Evolutionary conservation across 352 stramenopile species (phyloP).

Genomic region (Blastocystis sp.): DNA sequence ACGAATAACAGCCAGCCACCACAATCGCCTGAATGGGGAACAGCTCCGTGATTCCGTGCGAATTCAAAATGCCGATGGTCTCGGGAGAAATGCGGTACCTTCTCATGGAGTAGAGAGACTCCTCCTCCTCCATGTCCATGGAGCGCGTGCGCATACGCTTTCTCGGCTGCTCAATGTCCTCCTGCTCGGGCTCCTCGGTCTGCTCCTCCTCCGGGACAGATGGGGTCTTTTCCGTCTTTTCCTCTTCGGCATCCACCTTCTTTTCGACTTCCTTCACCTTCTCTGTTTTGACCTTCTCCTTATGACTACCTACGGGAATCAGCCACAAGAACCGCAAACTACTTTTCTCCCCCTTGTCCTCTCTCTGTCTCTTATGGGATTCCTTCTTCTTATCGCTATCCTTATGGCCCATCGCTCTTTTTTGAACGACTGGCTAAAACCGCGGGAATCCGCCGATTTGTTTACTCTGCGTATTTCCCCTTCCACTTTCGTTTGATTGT

Average conservation of each 20-base stretch:
- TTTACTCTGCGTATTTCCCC: too few relatives aligned
- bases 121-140: slow-evolving; percentile 62
- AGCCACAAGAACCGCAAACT: background rate
- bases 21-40: slow-evolving; percentile 82
- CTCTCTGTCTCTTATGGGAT: slow-evolving; percentile 57
- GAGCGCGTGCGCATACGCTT: slow-evolving; percentile 68
- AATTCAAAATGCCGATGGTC: slow-evolving; percentile 67
- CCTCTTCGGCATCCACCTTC: background rate
- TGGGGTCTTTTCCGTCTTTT: background rate
- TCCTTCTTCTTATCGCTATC: slow-evolving; percentile 20
- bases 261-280: background rate
- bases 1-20: background rate
- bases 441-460: background rate
- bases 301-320: background rate
- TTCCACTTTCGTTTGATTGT: too few relatives aligned
- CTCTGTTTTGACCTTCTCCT: background rate
- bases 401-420: slow-evolving; percentile 17
- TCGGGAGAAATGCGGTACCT: slow-evolving; percentile 68
- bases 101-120: slow-evolving; percentile 64
- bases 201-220: background rate
- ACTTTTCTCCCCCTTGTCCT: slow-evolving; percentile 18
- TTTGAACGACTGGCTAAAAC: background rate
- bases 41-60: slow-evolving; percentile 80
- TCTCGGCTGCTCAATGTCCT: background rate
- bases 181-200: background rate